Base-by-base conservation (phyloP, 441 rosid genomes). In the Syzygium malaccense region DNA sequence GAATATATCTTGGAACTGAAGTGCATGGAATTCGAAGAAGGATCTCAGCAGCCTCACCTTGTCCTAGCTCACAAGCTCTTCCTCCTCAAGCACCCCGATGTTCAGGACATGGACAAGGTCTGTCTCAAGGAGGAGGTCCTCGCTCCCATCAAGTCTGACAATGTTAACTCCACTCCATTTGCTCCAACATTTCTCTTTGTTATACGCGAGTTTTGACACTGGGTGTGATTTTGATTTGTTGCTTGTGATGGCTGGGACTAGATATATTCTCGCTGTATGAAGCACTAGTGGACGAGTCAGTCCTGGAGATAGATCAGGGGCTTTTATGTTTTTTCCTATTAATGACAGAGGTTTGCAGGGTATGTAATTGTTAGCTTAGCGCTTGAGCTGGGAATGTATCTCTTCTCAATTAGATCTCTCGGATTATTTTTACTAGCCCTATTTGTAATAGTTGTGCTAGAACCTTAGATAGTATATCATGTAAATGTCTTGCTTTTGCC, bases 101-200 rank as follows among this genome's bases (percentile, higher is more conserved):
- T 97, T 1, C 95, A 92, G 85, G 99, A 97, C 93, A 98, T 97
- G 86, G 99, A 98, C 92, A 98, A 97, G 94, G 97, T 97, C 90
- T 95, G 93, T 75, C 97, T 96, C 93, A 97, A 95, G 92, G 95
- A 96, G 78, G 99, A 97, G 91, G 99, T 96, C 88, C 89, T 98
- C 79, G 91, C 95, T 32, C 89, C 95, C 89, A 95, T 97, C 91
- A 95, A 93, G 90, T 88, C 96, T 86, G 94, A 96, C 68, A 95
- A 99, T 94, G 80, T 91, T 32, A 26, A 32, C 41, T 20, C 58
- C 4, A 10, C 58, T 86, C 86, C 26, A 14, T 90, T 85, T 37
- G 11, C 14, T 3, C 56, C 32, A 80, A 49, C n/a, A 37, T 78
- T 78, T 30, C 51, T 55, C 25, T 37, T 48, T 37, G 26, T 88